Evolutionary conservation across 768 basidiomycete genomes (phyloP), one percentile per base, ranked within the genome.

Genomic region (Dioszegia hungarica): DNA sequence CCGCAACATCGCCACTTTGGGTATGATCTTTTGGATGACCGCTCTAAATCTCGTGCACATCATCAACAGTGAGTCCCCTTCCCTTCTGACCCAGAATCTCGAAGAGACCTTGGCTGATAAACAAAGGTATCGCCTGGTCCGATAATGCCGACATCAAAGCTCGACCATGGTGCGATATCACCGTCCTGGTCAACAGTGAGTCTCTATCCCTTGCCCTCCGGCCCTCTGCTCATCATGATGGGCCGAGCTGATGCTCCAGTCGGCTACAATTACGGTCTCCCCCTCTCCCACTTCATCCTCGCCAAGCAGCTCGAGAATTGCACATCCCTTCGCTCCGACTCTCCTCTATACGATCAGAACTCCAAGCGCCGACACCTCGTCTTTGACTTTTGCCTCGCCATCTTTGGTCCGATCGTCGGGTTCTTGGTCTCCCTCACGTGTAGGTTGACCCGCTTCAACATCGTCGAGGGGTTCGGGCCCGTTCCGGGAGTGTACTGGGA

Each of bases 11-110:
- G 71, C 69, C 10, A 73, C 69, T 2, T 29, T 73, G 24, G 55
- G 63, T 9, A 75, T 75, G 74, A 63, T 66, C 2, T 73, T 75
- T 55, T 75, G 74, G 74, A 69, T 75, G 67, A 58, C 66, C 1
- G 29, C 57, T 3, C 45, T 69, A 33, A 73, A 73, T 37, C 12
- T 64, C 10, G 43, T 64, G 1, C 71, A 75, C 37, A 65, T 63
- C 24, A 59, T 75, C 27, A 72, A 72, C 45, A 59, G 74, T 73
- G 36, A 68, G 71, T 67, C 20, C 14, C 6, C 19, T 19, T 28
- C 37, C 4, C 5, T 22, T 40, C 3, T n/a, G n/a, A n/a, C n/a
- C n/a, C n/a, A n/a, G n/a, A n/a, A n/a, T n/a, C n/a, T n/a, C n/a
- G n/a, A 25, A 10, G 33, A 41, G 12, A 20, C 5, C 9, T 36